Conservation (phyloP, 768 basidiomycete genomes). For the Psilocybe azurescens region DNA sequence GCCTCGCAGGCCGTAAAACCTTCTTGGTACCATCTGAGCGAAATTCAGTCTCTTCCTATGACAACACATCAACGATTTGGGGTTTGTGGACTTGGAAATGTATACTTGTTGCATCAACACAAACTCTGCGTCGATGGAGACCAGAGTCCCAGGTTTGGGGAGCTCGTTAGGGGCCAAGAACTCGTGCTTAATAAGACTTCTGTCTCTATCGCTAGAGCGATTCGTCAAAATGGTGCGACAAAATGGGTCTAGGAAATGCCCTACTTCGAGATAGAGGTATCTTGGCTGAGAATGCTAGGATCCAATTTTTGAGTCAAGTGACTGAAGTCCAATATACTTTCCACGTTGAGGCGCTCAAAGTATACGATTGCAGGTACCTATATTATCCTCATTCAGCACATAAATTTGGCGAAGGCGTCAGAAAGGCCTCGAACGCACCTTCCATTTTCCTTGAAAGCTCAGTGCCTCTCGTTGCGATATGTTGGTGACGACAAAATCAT, state of each 20-base stretch:
- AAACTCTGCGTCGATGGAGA: conserved; percentile 98
- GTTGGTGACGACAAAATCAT: conserved; percentile 91
- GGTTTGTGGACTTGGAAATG: not conserved
- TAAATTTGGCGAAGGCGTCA: not conserved
- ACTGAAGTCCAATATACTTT: conserved; percentile 62
- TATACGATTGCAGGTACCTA: conserved; percentile 92
- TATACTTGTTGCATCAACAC: conserved; percentile 92
- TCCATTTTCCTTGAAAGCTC: conserved; percentile 90
- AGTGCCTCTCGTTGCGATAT: conserved; percentile 88
- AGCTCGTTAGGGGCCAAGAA: conserved; percentile 74
- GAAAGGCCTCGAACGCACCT: conserved; percentile 52
- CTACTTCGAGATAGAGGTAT: conserved; percentile 88
- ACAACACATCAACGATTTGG: not conserved
- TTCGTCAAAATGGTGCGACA: not conserved
- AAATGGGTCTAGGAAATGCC: conserved; percentile 27
- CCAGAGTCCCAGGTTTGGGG: conserved; percentile 83
- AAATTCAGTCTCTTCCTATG: conserved; percentile 92
- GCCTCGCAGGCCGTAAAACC: conserved; percentile 87
- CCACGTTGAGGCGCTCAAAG: conserved; percentile 75
- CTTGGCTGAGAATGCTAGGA: conserved; percentile 75
- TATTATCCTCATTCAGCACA: not conserved
- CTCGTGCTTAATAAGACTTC: conserved; percentile 76
- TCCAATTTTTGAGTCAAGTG: conserved; percentile 72
- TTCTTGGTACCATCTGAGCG: conserved; percentile 95
- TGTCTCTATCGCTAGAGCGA: conserved; percentile 72